phyloP scores from a whole-genome alignment of 1,284 basidiomycete species.

The Microbotryum lychnidis-dioicae region DNA sequence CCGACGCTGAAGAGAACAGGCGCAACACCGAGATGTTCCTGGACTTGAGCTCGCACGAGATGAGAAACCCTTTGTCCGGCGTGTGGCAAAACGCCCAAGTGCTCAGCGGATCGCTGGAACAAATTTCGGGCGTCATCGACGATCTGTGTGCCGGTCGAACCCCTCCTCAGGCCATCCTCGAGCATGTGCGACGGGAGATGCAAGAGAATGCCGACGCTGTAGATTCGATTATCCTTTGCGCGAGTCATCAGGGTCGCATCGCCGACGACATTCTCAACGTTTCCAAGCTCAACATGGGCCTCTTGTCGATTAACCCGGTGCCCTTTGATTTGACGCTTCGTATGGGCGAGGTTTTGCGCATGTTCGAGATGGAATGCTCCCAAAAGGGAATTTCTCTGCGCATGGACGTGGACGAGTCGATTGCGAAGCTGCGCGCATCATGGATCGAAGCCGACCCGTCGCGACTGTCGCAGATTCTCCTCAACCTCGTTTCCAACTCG shows the following conservation, averaged over 20 bases:
- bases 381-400: slow-evolving; percentile 28
- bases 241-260: slow-evolving; percentile 32
- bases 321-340: slow-evolving; percentile 24
- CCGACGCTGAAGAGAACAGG: slow-evolving; percentile 31
- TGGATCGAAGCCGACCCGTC: slow-evolving; percentile 28
- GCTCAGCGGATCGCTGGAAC: slow-evolving; percentile 21
- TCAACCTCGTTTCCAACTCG: slow-evolving; percentile 33
- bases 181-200: slow-evolving; percentile 27
- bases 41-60: slow-evolving; percentile 21
- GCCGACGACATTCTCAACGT: slow-evolving; percentile 34
- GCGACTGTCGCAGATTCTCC: slow-evolving; percentile 30
- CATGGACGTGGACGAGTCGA: slow-evolving; percentile 13
- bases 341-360: slow-evolving; percentile 23
- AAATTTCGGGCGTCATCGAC: slow-evolving; percentile 22
- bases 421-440: slow-evolving; percentile 9
- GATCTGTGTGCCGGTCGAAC: slow-evolving; percentile 8
- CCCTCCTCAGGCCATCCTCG: slow-evolving; percentile 1
- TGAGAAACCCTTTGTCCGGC: slow-evolving; percentile 10
- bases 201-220: slow-evolving; percentile 34
- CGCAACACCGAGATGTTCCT: slow-evolving; percentile 30
- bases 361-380: slow-evolving; percentile 25
- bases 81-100: slow-evolving; percentile 32
- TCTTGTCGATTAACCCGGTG: slow-evolving; percentile 19
- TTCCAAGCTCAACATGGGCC: slow-evolving; percentile 32
- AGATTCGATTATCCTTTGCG: slow-evolving; percentile 35